These are phyloP conservation scores for Globisporangium okanoganense DNA, from an alignment of 352 stramenopile genomes.

Conservation along the genomic window DNA sequence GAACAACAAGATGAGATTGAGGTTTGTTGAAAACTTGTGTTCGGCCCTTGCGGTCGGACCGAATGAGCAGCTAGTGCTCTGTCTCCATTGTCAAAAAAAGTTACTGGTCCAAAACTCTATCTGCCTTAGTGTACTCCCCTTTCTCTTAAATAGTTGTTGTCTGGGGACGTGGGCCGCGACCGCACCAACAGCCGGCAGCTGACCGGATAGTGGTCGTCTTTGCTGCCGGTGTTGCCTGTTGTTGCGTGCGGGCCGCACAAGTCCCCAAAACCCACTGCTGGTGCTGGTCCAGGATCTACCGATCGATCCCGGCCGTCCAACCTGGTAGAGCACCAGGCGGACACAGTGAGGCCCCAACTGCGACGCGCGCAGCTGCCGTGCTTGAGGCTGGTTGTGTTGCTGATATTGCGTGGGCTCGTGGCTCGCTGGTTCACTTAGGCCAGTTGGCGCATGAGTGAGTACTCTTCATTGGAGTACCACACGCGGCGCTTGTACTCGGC, in stretches of 20 bases:
- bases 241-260: not conserved
- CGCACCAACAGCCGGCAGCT: not conserved
- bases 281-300: constrained; percentile 5
- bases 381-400: not conserved
- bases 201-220: not conserved
- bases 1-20: not conserved
- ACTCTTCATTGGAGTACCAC: constrained; percentile 74
- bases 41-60: constrained; percentile 15
- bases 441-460: constrained; percentile 48
- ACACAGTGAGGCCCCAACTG: constrained; percentile 11
- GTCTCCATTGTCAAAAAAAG: constrained; percentile 8
- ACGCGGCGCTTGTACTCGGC: constrained; percentile 72
- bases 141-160: constrained; percentile 3
- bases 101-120: constrained; percentile 8
- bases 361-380: not conserved
- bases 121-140: constrained; percentile 1
- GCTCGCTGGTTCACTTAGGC: not conserved
- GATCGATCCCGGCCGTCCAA: constrained; percentile 10
- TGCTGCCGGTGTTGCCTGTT: not conserved
- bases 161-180: not conserved
- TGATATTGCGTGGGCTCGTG: not conserved
- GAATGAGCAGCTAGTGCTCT: not conserved
- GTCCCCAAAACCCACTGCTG: constrained; percentile 1
- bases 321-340: no score
- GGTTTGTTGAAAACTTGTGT: not conserved